Base-by-base conservation (phyloP, 768 basidiomycete genomes). In the Auricularia heimuer region DNA sequence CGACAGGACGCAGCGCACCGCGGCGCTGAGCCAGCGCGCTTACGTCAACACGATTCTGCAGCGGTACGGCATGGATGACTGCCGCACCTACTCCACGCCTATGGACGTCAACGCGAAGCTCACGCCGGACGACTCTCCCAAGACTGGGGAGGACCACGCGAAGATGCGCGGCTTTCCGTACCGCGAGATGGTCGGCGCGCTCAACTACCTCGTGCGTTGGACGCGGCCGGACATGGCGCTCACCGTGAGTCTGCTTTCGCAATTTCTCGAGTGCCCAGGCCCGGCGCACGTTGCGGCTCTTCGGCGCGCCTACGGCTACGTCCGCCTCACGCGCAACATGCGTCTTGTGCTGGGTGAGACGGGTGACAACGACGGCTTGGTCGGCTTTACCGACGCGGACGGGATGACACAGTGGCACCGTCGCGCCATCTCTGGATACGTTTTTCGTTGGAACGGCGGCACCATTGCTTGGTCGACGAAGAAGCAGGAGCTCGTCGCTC, bases 401-500 rank as follows among this genome's bases (percentile, higher is more conserved):
- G 69, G 63, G 4, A 69, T 67, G 6, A 65, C 68, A 62, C 34
- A 64, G n/a, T 65, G 67, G 44, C 65, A 75, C 63, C 65, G 76
- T 10, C 63, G 68, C 8, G 76, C 76, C 7, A 73, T 74, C 10
- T 73, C 76, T 1, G 78, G 77, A 1, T 79, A 76, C 66, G 69
- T 71, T 8, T 78, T 77, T 65, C 73, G 73, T 37, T 54, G 75
- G 39, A 70, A 68, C 3, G 71, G 71, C 1, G 71, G 69, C 1
- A 65, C 74, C 0, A 70, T 80, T 7, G 71, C 74, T 2, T 81
- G 74, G 74, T 62, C 44, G 1, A 70, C 74, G 7, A 69, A 68
- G 47, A 75, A 76, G 51, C 78, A 79, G 64, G 64, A 68, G 11
- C 69, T 72, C 1, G 71, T 79, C 0, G 72, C 77, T 0, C 69